Conservation (phyloP, 1,139 yeast species). For the Sugiyamaella pinicola region DNA sequence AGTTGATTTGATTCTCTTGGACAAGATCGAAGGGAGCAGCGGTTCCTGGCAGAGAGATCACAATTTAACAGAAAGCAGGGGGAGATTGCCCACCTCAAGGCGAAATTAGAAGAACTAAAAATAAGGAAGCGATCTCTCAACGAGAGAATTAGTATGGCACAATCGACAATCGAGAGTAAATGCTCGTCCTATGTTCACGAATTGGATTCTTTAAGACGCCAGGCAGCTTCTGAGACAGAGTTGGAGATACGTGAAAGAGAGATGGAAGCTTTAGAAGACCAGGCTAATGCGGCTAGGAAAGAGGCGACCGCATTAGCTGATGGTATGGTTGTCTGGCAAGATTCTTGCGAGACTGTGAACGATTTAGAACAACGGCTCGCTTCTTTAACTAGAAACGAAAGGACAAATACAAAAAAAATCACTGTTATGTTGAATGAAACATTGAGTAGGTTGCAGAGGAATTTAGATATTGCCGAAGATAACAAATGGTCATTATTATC, state of each 20-base stretch:
- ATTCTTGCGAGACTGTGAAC: slow-evolving; percentile 31
- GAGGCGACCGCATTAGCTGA: slow-evolving; percentile 33
- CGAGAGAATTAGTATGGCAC: slow-evolving; percentile 16
- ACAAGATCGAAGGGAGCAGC: no score
- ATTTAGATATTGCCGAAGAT: slow-evolving; percentile 28
- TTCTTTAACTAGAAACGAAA: slow-evolving; percentile 6
- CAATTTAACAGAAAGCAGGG: slow-evolving; percentile 3
- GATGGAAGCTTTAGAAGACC: slow-evolving; percentile 29
- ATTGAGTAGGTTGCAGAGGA: slow-evolving; percentile 19
- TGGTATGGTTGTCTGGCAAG: slow-evolving; percentile 37
- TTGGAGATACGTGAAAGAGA: slow-evolving; percentile 27
- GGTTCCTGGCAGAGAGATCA: no score
- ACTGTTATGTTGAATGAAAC: slow-evolving; percentile 22
- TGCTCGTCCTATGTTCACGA: slow-evolving; percentile 26
- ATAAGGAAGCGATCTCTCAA: slow-evolving; percentile 18
- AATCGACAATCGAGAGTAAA: slow-evolving; percentile 26
- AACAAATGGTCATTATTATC: slow-evolving; percentile 35
- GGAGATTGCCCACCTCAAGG: slow-evolving; percentile 23
- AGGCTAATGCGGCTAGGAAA: slow-evolving; percentile 23
- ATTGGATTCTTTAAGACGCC: slow-evolving; percentile 18
- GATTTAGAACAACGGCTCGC: slow-evolving; percentile 28
- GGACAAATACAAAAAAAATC: slow-evolving; percentile 20
- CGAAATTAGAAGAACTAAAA: slow-evolving; percentile 24
- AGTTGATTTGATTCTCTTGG: no score
- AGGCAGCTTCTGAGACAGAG: slow-evolving; percentile 16